Evolutionary conservation across 2,329 filamentous ascomycete species (phyloP).

Genomic region (Monilinia laxa): DNA sequence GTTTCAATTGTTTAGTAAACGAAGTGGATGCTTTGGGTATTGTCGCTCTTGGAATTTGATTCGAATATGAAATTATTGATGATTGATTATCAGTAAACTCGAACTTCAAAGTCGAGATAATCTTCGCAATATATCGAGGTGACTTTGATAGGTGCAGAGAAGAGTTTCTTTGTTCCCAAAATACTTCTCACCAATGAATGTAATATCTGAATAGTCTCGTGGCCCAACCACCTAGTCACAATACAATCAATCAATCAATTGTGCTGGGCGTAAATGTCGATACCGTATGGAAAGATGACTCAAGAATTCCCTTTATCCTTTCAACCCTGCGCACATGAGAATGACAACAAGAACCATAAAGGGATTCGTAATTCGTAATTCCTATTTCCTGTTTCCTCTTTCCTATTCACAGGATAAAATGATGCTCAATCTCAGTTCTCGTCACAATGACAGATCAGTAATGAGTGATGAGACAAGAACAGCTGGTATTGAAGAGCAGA

Average conservation of each 20-base stretch:
- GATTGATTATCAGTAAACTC: neutral
- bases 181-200: neutral
- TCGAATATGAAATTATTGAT: neutral
- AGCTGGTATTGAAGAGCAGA: neutral
- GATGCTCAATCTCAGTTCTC: neutral
- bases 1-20: neutral
- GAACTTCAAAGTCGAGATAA: too few species aligned
- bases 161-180: constrained; percentile 12
- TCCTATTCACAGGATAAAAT: too few species aligned
- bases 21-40: constrained; percentile 2
- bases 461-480: neutral
- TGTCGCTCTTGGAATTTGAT: constrained; percentile 9
- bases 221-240: neutral
- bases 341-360: neutral
- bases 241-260: neutral
- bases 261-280: constrained; percentile 1
- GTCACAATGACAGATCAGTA: neutral
- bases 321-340: neutral
- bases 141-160: neutral
- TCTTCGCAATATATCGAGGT: neutral
- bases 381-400: neutral
- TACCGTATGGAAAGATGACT: neutral
- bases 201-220: constrained; percentile 7
- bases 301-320: neutral
- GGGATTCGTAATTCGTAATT: neutral